These are phyloP conservation scores for Diaporthe sp. DNA, from an alignment of 2,329 filamentous ascomycete species.

Conservation along the genomic window DNA sequence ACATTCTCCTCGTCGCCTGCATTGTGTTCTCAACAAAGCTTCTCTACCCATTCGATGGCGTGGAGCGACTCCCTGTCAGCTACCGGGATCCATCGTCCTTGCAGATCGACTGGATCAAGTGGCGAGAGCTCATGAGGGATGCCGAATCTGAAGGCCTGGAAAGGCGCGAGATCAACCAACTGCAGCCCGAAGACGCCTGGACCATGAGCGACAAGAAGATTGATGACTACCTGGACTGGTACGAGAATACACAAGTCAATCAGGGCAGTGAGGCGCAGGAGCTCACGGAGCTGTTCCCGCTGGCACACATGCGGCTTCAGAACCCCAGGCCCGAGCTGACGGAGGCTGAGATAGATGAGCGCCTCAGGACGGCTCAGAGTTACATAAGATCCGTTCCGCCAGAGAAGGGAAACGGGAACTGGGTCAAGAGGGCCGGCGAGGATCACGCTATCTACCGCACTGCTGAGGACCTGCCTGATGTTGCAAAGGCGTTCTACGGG, in stretches of 20 bases:
- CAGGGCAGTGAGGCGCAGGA: conserved; percentile 48
- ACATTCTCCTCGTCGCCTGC: conserved; percentile 79
- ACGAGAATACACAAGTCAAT: conserved; percentile 66
- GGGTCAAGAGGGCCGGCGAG: conserved; percentile 50
- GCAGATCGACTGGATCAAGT: conserved; percentile 80
- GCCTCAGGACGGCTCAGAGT: conserved; percentile 46
- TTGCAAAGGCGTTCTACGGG: conserved; percentile 58
- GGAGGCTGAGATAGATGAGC: conserved; percentile 47
- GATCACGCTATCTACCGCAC: conserved; percentile 54
- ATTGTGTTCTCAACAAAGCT: conserved; percentile 85
- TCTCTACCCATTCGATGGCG: conserved; percentile 79
- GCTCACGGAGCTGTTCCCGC: conserved; percentile 52
- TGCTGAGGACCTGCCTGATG: conserved; percentile 58
- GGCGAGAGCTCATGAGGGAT: conserved; percentile 68
- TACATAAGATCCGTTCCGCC: conserved; percentile 44
- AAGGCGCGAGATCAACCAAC: conserved; percentile 47
- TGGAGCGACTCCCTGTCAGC: conserved; percentile 63
- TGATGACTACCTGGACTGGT: conserved; percentile 86
- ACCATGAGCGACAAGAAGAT: conserved; percentile 71
- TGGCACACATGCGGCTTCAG: conserved; percentile 43
- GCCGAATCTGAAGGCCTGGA: conserved; percentile 43
- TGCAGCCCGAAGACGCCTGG: conserved; percentile 50
- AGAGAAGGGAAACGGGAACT: conserved; percentile 30
- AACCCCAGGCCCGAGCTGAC: conserved; percentile 37
- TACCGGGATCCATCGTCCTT: conserved; percentile 69